phyloP scores from a whole-genome alignment of 345 rosid genomes.

The Boechera divaricarpa region DNA sequence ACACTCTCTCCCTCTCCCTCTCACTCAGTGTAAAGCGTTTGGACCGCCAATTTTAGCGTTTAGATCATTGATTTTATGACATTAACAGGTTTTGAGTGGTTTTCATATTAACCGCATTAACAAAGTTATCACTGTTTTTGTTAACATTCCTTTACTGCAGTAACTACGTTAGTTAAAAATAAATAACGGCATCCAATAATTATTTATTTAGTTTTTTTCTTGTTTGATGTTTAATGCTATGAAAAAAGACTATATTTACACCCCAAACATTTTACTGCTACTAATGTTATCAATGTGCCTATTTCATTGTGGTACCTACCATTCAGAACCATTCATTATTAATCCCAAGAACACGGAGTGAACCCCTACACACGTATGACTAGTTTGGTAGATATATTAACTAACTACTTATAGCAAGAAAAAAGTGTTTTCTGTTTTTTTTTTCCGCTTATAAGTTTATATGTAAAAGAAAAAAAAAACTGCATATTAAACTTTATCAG shows the following conservation, averaged over 20 bases:
- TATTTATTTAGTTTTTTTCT: not conserved
- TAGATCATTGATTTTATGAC: slow-evolving; percentile 5
- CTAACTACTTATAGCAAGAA: not conserved
- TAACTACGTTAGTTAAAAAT: not conserved
- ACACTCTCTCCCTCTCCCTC: not conserved
- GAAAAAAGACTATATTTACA: not conserved
- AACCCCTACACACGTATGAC: not conserved
- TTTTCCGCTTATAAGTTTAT: not conserved
- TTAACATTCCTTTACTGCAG: not conserved
- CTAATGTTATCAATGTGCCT: not conserved
- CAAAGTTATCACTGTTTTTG: slow-evolving; percentile 9
- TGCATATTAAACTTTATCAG: not conserved
- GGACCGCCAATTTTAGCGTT: slow-evolving; percentile 18
- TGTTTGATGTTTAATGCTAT: not conserved
- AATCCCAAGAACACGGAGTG: not conserved
- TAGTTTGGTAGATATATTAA: not conserved
- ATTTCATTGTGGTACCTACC: not conserved
- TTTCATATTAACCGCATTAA: not conserved
- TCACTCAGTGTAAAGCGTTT: not conserved
- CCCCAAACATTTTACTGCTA: not conserved
- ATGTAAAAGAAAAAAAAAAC: not conserved
- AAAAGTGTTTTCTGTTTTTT: not conserved
- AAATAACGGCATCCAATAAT: not conserved
- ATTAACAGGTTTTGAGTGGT: not conserved
- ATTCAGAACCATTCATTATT: not conserved